Base-by-base conservation (phyloP, 192 early-diverging fungal genomes). In the Podila epigama region DNA sequence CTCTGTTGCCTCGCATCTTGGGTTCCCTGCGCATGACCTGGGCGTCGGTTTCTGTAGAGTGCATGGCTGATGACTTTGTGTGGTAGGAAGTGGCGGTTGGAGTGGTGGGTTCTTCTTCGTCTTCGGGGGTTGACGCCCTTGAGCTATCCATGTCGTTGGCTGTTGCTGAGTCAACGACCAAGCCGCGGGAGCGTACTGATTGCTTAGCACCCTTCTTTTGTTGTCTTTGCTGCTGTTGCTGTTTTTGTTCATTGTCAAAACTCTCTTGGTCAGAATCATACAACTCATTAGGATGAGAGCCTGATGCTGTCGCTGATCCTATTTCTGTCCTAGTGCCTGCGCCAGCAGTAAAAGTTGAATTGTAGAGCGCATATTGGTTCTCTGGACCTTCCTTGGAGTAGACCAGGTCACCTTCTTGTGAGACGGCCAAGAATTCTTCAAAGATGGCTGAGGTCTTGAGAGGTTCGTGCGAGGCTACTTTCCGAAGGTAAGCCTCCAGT, bases 351-450 rank as follows among this genome's bases (percentile, higher is more conserved):
- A n/a, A n/a, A n/a, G n/a, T n/a, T n/a, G n/a, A n/a, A n/a, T n/a
- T n/a, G n/a, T n/a, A n/a, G 37, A 13, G 13, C 37, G 37, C 44
- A 22, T 48, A 44, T 20, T 44, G 64, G 8, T 62, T 51, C n/a
- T 37, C n/a, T 25, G 52, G 66, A 37, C 60, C 37, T 36, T 73
- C 69, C 59, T 84, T 87, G 25, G 78, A 77, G 51, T 64, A 60
- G 8, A 83, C 69, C 32, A 51, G 28, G 59, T 88, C 86, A 18
- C 82, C 85, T 22, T 86, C 84, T 50, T 79, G 64, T 58, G 84
- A 79, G 5, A 83, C 75, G 22, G 81, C 68, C 3, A 88, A 33
- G 51, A 88, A 88, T 18, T 86, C 84, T 16, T 73, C 71, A 40
- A 88, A 75, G 11, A 84, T 40, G 11, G 60, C 50, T 5, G 83